Evolutionary conservation across 352 stramenopile genomes (phyloP), one percentile per base, ranked within the genome.

Genomic region (Globisporangium middletonii): DNA sequence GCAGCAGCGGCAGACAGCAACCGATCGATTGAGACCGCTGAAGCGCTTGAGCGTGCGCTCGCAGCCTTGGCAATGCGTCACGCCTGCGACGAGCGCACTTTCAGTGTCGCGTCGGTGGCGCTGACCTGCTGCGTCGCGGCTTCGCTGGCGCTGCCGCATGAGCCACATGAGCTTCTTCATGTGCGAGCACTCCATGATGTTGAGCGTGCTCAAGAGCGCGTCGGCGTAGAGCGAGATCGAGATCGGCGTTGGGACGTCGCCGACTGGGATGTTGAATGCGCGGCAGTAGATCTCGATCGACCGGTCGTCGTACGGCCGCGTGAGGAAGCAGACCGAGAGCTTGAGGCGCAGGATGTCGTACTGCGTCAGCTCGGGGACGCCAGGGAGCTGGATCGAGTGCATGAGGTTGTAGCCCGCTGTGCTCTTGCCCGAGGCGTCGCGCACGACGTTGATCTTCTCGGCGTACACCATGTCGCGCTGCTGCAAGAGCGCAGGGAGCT

Each of bases 161-260:
- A 76, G 54, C 68, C 68, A 76, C 35, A 64, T 66, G 30, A 76
- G 59, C 38, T 76, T 76, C 50, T 76, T 76, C 27, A 59, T 60
- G 50, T 76, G 55, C 4, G 58, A 57, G 53, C 63, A 73, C 18
- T 67, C 64, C 0, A 70, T 67, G 15, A 71, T 60, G 33, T 63
- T 56, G 3, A 58, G n/a, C 0, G 50, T 38, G 3, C 55, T 42
- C 0, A 67, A 42, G 33, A 70, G 33, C 30, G 64, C 59, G 6
- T 73, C 62, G 12, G 59, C 53, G 7, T 60, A 56, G 38, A 74
- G 42, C 16, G 53, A 38, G 4, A 63, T 60, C 18, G 58, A 60
- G 33, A 74, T n/a, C 6, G 46, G 27, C 27, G 59, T 42, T 13
- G 64, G 33, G 50, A 73, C 68, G 16, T 65, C 59, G 9, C 67